Base-by-base conservation (phyloP, 257 asterid genomes). In the Phtheirospermum japonicum region DNA sequence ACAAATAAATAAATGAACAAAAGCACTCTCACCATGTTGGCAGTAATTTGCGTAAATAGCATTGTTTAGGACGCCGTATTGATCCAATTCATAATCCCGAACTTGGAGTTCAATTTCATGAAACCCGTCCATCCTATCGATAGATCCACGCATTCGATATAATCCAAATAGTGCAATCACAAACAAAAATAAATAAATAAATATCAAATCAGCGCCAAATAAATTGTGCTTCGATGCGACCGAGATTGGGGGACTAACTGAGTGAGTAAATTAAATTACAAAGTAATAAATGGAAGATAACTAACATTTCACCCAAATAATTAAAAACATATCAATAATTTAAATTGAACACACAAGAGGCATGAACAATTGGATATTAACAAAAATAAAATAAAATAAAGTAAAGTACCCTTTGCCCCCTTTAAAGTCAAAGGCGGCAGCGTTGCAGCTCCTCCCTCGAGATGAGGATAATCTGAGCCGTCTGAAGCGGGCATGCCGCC, bases 11-110 rank as follows among this genome's bases (percentile, higher is more conserved):
- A n/a, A n/a, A n/a, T n/a, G n/a, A n/a, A n/a, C 11, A n/a, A 26
- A 33, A 23, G 30, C 59, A 39, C 26, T 73, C 1, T 20, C 73
- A 89, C 99, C 95, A 52, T 87, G 96, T 68, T 89, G 97, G 73
- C 99, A 93, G 70, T 93, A 93, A 71, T 87, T 83, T 63, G 96
- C 88, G 67, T 85, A 89, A 50, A 84, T 43, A 61, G 94, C 96
- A 76, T 89, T 93, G 37, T 93, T 93, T 51, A 93, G 97, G 30
- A 92, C 97, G 4, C 95, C 96, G 59, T 85, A 93, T 69, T 93
- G 97, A 78, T 93, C 99, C 82, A 89, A 74, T 68, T 89, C 97
- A 31, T 85, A 89, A 79, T 93, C 99, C 66, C 94, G 77, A 28
- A 93, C 99, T 76, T 87, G 82, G 56, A 89, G 82, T 73, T 87